Evolutionary conservation across 2,329 filamentous ascomycete species (phyloP), one percentile per base, ranked within the genome.

Genomic region (Cladosporium sp.): DNA sequence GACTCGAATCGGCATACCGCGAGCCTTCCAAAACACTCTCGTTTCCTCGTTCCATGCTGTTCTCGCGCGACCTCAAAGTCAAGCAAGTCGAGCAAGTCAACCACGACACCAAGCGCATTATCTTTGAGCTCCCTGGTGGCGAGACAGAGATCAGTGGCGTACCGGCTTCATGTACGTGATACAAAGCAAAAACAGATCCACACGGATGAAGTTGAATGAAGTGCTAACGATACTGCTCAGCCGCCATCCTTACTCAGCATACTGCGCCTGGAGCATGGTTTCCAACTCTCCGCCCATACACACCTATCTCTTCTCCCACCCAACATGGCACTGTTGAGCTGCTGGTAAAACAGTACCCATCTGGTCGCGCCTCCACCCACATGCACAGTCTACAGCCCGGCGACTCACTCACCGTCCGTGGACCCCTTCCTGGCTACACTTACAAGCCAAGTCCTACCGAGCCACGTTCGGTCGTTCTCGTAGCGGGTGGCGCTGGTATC

Each of bases 401-500:
- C 28, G 80, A 88, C 60, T 77, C 73, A 2, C 74, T 90, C 12
- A 78, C 78, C 40, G 84, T 89, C 64, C 76, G 80, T 5, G 75
- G 77, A 0, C 75, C 81, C 3, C 71, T 89, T 3, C 69, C 67
- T n/a, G 68, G 65, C 40, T 68, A 69, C 58, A 57, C 58, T 8
- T 72, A 67, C 36, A 68, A 65, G 25, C 42, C 62, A n/a, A 60
- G 60, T 4, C 57, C 59, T 13, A 58, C 35, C 65, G 36, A 55
- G 4, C 61, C 65, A 15, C 60, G 65, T 13, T 60, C 67, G 66
- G 3, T 90, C n/a, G 80, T 83, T 2, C 76, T 89, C 37, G 81
- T 90, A 42, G 87, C 87, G 0, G 87, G 88, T 44, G 87, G 88
- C 12, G 86, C 85, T 0, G 88, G 88, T 17, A 88, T 91, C 62